phyloP scores from a whole-genome alignment of 2,329 filamentous ascomycete species.

The Hirsutella rhossiliensis region DNA sequence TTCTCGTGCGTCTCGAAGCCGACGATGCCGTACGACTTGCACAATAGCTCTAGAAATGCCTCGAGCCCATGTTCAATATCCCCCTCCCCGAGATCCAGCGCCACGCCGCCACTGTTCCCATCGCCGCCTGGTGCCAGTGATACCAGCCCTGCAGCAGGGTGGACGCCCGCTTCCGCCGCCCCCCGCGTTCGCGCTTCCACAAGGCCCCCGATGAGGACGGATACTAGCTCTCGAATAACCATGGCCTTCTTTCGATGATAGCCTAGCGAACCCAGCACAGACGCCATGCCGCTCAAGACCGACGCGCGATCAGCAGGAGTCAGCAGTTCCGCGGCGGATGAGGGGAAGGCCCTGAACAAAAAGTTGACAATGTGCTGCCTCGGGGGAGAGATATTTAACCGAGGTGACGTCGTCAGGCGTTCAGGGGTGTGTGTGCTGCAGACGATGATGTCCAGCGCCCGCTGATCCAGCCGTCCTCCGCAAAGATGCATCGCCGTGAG shows the following conservation, averaged over 20 bases:
- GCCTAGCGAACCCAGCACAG: conserved; percentile 70
- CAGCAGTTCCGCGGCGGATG: conserved; percentile 51
- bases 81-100: conserved; percentile 49
- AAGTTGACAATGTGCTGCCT: conserved; percentile 53
- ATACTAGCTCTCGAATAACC: conserved; percentile 74
- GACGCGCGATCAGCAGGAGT: conserved; percentile 65
- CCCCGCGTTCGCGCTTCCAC: conserved; percentile 86
- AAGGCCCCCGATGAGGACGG: conserved; percentile 69
- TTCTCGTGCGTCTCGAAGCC: conserved; percentile 27
- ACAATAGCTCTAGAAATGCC: conserved; percentile 47
- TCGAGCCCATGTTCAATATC: conserved; percentile 57
- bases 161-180: conserved; percentile 90
- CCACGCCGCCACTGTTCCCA: conserved; percentile 36
- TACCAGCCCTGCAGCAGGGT: conserved; percentile 79
- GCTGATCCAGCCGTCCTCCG: conserved; percentile 48
- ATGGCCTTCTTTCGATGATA: conserved; percentile 85
- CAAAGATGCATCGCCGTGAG: conserved; percentile 54
- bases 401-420: conserved; percentile 36
- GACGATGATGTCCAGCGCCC: conserved; percentile 53
- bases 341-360: conserved; percentile 60
- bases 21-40: conserved; percentile 53
- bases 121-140: conserved; percentile 48
- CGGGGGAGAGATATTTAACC: conserved; percentile 42
- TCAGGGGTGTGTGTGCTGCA: conserved; percentile 44
- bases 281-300: conserved; percentile 74